phyloP scores from a whole-genome alignment of 495 filamentous ascomycete species.

The Neurospora sp. region DNA sequence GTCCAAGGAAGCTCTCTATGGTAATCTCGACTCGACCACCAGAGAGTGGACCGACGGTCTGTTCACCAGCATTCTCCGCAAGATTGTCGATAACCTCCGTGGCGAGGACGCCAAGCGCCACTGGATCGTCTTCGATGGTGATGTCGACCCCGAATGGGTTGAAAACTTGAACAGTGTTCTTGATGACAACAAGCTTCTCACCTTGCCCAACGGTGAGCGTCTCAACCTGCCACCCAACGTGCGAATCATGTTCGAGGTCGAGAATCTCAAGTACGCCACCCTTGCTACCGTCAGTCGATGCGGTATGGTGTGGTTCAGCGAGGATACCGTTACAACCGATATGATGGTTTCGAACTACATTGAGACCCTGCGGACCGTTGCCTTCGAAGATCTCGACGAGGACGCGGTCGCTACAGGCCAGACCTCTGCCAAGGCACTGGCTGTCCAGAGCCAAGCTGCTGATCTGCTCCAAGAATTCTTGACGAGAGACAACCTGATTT shows the following conservation, averaged over 20 bases:
- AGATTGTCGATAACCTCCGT: constrained; percentile 97
- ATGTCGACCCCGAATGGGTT: constrained; percentile 98
- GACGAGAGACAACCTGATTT: constrained; percentile 65
- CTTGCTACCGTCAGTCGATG: constrained; percentile 96
- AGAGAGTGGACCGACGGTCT: constrained; percentile 97
- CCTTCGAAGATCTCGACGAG: constrained; percentile 91
- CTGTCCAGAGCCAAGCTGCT: constrained; percentile 65
- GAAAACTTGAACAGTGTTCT: constrained; percentile 99
- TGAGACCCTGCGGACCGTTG: constrained; percentile 63
- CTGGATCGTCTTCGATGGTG: constrained; percentile 98
- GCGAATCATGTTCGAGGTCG: constrained; percentile 98
- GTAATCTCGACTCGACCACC: constrained; percentile 89
- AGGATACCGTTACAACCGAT: constrained; percentile 81
- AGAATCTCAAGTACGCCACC: constrained; percentile 96
- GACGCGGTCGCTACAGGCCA: constrained; percentile 76
- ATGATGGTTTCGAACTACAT: constrained; percentile 95
- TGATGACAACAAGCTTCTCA: constrained; percentile 96
- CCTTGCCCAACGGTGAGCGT: constrained; percentile 93
- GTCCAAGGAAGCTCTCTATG: constrained; percentile 96
- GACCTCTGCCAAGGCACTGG: constrained; percentile 62
- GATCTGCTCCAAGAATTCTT: constrained; percentile 66
- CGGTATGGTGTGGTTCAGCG: constrained; percentile 99
- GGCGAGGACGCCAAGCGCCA: constrained; percentile 93
- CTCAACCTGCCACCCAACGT: constrained; percentile 89
- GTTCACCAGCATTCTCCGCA: constrained; percentile 94